These are phyloP conservation scores for Trichoderma cornu-damae DNA, from an alignment of 2,329 filamentous ascomycete species.

Conservation along the genomic window DNA sequence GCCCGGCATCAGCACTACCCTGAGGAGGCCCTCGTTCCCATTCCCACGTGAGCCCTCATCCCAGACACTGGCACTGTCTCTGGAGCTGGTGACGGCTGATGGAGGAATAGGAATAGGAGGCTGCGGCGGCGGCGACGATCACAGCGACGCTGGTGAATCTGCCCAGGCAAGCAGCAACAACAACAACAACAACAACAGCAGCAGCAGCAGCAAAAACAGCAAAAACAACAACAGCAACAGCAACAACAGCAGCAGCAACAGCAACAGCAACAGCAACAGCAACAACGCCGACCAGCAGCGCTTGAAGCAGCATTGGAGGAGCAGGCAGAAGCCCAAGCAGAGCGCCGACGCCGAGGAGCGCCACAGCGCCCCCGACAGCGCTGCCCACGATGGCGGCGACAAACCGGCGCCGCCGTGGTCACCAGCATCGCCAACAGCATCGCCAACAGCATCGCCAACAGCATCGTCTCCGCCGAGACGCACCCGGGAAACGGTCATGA, in stretches of 20 bases:
- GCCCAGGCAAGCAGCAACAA: background rate
- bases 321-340: background rate
- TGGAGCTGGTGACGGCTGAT: slow-evolving; percentile 8
- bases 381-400: background rate
- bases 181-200: too few species aligned
- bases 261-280: too few species aligned
- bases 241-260: too few species aligned
- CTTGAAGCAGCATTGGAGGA: slow-evolving; percentile 2
- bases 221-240: too few species aligned
- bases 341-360: background rate
- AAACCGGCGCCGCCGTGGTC: background rate
- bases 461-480: background rate
- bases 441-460: background rate
- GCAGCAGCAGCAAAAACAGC: too few species aligned
- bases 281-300: slow-evolving; percentile 1
- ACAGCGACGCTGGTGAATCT: slow-evolving; percentile 9
- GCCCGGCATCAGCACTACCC: background rate
- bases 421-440: background rate
- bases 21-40: slow-evolving; percentile 9
- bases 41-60: slow-evolving; percentile 11
- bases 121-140: background rate
- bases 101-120: slow-evolving; percentile 9
- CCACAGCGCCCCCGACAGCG: background rate
- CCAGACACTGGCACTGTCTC: slow-evolving; percentile 9
- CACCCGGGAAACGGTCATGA: background rate